These are phyloP conservation scores for Ramaria rubella DNA, from an alignment of 768 basidiomycete species.

Conservation along the genomic window DNA sequence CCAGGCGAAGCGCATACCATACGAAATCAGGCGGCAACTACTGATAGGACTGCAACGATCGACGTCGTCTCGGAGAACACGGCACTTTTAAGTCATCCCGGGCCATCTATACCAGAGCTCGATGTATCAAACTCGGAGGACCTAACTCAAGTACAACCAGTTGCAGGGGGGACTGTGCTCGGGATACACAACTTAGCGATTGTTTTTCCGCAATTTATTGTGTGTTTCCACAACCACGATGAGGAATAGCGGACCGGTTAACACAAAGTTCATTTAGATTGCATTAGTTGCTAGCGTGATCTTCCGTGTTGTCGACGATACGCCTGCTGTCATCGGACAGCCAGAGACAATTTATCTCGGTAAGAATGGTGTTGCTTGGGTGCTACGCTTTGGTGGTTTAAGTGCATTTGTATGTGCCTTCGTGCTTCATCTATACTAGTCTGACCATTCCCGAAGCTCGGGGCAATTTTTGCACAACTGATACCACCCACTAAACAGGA, in stretches of 20 bases:
- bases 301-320: conserved; percentile 68
- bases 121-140: not conserved
- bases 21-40: conserved; percentile 6
- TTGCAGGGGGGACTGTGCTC: conserved; percentile 85
- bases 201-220: conserved; percentile 90
- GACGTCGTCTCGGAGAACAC: conserved; percentile 27
- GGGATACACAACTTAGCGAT: conserved; percentile 96
- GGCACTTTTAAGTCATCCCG: conserved; percentile 4
- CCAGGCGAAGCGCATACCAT: not conserved
- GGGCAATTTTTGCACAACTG: conserved; percentile 70
- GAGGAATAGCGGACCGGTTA: too few species aligned
- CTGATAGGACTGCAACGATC: conserved; percentile 32
- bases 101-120: not conserved
- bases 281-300: conserved; percentile 82
- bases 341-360: conserved; percentile 55
- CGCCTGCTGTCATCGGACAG: conserved; percentile 26
- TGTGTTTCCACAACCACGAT: conserved; percentile 48
- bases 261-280: conserved; percentile 40
- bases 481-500: conserved; percentile 89
- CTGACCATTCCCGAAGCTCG: conserved; percentile 33
- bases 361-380: conserved; percentile 91
- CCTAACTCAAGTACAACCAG: conserved; percentile 33
- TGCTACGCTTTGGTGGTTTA: conserved; percentile 84
- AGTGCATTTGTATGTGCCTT: conserved; percentile 54
- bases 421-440: not conserved